These are phyloP conservation scores for Colletotrichum sp. DNA, from an alignment of 2,329 filamentous ascomycete species.

Conservation along the genomic window DNA sequence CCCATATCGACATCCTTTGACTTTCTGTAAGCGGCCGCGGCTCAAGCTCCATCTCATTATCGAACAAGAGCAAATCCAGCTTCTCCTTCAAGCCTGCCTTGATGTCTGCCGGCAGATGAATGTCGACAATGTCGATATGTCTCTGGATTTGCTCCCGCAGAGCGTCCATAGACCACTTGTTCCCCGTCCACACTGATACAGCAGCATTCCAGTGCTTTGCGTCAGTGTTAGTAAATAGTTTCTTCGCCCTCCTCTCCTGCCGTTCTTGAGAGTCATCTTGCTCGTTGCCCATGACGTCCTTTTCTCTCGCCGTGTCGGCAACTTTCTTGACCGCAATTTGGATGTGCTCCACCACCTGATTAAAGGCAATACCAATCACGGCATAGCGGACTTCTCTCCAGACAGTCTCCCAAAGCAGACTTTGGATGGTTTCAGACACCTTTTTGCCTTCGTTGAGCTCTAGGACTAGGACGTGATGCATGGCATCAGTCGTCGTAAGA, in stretches of 20 bases:
- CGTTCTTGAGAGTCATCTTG: neutral
- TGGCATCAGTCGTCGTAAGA: constrained; percentile 30
- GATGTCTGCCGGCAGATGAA: constrained; percentile 23
- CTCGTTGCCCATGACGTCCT: fast-evolving
- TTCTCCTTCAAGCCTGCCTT: constrained; percentile 14
- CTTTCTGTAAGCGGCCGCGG: constrained; percentile 15
- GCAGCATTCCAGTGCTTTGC: constrained; percentile 20
- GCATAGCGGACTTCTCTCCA: constrained; percentile 32
- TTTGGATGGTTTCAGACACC: constrained; percentile 26
- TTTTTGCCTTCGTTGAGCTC: constrained; percentile 23
- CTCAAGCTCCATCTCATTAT: constrained; percentile 18
- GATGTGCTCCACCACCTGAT: constrained; percentile 20
- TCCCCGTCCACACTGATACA: constrained; percentile 21
- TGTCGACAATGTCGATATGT: constrained; percentile 27
- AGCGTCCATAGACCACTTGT: constrained; percentile 24
- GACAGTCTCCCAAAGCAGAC: constrained; percentile 29
- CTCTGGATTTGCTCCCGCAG: constrained; percentile 29
- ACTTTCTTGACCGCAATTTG: neutral
- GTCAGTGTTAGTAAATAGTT: neutral
- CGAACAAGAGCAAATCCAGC: constrained; percentile 17
- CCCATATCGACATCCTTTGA: constrained; percentile 25
- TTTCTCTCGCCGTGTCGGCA: neutral
- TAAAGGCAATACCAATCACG: constrained; percentile 26
- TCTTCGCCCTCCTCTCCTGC: neutral
- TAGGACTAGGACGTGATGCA: constrained; percentile 29